Evolutionary conservation across 306 rosid genomes (phyloP), one percentile per base, ranked within the genome.

Genomic region (Quercus cerris): DNA sequence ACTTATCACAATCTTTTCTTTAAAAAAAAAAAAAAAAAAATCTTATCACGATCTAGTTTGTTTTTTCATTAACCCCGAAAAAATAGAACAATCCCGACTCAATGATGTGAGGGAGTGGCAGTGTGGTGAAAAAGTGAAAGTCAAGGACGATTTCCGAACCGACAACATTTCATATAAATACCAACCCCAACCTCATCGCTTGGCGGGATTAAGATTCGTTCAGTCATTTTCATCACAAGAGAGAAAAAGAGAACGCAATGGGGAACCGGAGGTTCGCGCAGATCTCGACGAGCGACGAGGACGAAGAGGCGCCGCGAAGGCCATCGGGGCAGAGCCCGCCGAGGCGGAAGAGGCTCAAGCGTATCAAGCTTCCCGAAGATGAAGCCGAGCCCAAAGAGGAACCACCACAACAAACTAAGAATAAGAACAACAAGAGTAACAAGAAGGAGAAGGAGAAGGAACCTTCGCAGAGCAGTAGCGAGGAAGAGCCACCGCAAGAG

Each of bases 271-370:
- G 99, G 74, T 89, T 93, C 69, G 83, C 87, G 33, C 97, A 78
- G 85, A 86, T 93, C 23, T 78, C 94, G 27, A 87, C 92, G 46
- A 93, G 97, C 87, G 97, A 90, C 51, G 95, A 95, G 4, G 98
- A 93, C 35, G 97, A 93, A 4, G 94, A 86, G 63, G 57, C 76
- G 2, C 90, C 80, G 22, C 83, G 46, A 18, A 85, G 46, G 19
- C 78, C 80, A 28, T 59, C 71, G 35, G 81, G 73, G 78, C 87
- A 79, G 76, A 81, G 51, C 18, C 71, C 41, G 68, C 30, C 75
- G 61, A 77, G 22, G 80, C 78, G 56, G 82, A 75, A 80, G 75
- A 87, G 19, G 92, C 83, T 81, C 89, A 93, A 73, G 97, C 90
- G 46, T 70, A 79, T 52, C 86, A 89, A 14, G 80, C 84, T 83